A percentile compares a stretch with the other conserved stretches of the same genome.
phyloP scores from a whole-genome alignment of 73 alveolate genomes.

The Urostyla sp. region DNA sequence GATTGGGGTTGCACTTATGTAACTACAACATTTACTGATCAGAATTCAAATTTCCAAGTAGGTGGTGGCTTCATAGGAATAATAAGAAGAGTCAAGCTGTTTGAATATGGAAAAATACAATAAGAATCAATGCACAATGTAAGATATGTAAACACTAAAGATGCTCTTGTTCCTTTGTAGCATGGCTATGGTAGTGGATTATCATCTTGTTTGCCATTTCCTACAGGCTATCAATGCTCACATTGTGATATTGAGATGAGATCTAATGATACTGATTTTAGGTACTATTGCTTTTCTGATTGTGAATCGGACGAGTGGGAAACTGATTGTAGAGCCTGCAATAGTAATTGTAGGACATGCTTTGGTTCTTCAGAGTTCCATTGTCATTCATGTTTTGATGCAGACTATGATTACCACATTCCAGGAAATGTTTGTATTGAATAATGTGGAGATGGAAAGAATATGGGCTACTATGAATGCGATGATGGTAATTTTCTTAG shows the following conservation, averaged over 20 bases:
- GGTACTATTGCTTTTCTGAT: constrained; percentile 33
- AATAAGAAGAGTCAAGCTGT: constrained; percentile 41
- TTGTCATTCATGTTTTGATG: constrained; percentile 44
- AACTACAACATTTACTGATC: constrained; percentile 4
- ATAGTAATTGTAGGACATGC: constrained; percentile 26
- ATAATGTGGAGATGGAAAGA: constrained; percentile 52
- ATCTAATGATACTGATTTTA: constrained; percentile 42
- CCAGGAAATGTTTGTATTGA: constrained; percentile 38
- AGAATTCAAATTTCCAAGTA: background rate
- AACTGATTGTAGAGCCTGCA: constrained; percentile 20
- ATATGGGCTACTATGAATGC: constrained; percentile 49
- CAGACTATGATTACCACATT: constrained; percentile 13
- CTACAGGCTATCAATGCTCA: too few species aligned
- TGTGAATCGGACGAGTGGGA: constrained; percentile 20
- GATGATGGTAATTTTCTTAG: constrained; percentile 70
- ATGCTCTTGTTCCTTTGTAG: constrained; percentile 9
- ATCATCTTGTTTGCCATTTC: constrained; percentile 10
- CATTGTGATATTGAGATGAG: constrained; percentile 29
- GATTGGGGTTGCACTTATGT: constrained; percentile 1
- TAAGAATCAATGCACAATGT: constrained; percentile 9
- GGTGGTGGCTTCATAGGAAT: constrained; percentile 50
- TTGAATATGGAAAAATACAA: constrained; percentile 36
- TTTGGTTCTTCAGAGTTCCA: constrained; percentile 33
- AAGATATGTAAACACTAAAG: background rate
- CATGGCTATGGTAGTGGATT: constrained; percentile 19